Evolutionary conservation across 2,329 filamentous ascomycete species (phyloP), one percentile per base, ranked within the genome.

Genomic region (Helotiales sp.): DNA sequence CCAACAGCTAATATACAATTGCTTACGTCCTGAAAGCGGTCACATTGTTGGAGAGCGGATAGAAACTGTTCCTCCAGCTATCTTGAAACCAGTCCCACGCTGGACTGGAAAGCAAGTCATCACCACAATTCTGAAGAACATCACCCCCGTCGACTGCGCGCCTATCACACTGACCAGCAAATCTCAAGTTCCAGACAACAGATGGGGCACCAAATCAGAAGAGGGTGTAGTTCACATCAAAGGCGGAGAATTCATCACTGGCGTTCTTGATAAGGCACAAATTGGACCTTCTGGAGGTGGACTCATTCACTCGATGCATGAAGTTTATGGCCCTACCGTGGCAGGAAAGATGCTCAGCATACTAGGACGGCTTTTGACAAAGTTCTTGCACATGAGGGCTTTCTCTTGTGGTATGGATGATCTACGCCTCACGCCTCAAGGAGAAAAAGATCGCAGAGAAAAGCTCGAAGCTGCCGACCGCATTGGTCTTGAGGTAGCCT

Each of bases 371-470:
- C 80, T 99, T 25, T 77, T 99, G 62, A 99, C 95, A 0, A 89
- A 93, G 68, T 88, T 93, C 63, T 81, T 98, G 60, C 90, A 95
- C 70, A 96, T 97, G 87, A 84, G 93, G 52, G 95, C 93, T 1
- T 98, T 98, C 73, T 95, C 91, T 63, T 99, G 95, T 73, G 96
- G 96, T 71, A 96, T 99, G 75, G 93, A 99, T 69, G 96, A 99
- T 79, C 80, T 99, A 58, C 85, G 89, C 57, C 83, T 99, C 52
- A 98, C 93, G 0, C 79, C 83, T 1, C 79, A 89, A 61, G 93
- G 95, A 53, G 92, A 99, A 70, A 77, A 77, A 55, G 79, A 81
- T 53, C 86, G 95, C 40, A 83, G 82, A 64, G 78, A 89, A 63
- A 85, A 87, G 61, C 77, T 99, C 12, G 76, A 81, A 62, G 82